These are phyloP conservation scores for Takakia lepidozioides DNA, from an alignment of 225 moss, liverwort and hornwort species.

Conservation along the genomic window DNA sequence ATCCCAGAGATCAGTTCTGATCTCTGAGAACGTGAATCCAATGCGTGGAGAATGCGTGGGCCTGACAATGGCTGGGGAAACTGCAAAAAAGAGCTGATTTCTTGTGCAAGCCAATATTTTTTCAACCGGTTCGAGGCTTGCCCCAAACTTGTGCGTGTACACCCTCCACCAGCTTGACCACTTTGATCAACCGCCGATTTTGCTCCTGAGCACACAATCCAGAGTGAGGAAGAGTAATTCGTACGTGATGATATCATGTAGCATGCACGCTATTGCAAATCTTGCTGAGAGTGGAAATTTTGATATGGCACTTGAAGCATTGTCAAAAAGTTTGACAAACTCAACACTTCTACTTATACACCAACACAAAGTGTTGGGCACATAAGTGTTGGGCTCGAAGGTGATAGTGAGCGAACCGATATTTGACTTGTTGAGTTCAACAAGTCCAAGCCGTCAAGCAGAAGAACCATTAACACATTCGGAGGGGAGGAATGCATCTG, in stretches of 20 bases:
- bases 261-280: too few species aligned
- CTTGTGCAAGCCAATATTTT: constrained; percentile 72
- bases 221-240: not conserved
- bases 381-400: too few species aligned
- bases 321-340: too few species aligned
- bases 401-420: too few species aligned
- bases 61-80: not conserved
- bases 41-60: not conserved
- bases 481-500: too few species aligned
- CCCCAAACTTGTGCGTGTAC: constrained; percentile 57
- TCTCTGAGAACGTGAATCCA: not conserved
- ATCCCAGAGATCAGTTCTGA: not conserved
- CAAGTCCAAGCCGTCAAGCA: too few species aligned
- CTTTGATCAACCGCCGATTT: constrained; percentile 42
- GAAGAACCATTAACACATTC: too few species aligned
- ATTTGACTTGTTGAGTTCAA: too few species aligned
- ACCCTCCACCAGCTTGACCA: constrained; percentile 51
- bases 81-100: constrained; percentile 41
- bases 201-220: constrained; percentile 28
- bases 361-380: too few species aligned
- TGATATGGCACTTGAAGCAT: too few species aligned
- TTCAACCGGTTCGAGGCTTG: constrained; percentile 55
- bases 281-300: too few species aligned
- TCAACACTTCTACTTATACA: too few species aligned
- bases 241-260: not conserved